Percentiles rank a stretch among this genome's conserved stretches.
These are phyloP conservation scores for Zangia roseola DNA, from an alignment of 768 basidiomycete species.

Conservation along the genomic window DNA sequence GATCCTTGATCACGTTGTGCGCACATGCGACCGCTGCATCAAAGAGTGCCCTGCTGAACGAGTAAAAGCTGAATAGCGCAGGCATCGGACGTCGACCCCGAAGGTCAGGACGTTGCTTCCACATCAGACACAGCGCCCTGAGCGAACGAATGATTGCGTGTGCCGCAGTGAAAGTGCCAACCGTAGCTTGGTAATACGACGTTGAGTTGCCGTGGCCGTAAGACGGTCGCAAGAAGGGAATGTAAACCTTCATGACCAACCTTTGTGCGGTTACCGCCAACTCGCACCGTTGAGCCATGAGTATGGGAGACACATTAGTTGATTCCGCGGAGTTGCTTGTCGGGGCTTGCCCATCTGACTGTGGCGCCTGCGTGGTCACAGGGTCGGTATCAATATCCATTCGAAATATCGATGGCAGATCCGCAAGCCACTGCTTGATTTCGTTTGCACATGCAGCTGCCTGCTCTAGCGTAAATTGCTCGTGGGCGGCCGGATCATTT, in stretches of 20 bases:
- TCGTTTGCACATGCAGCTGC: slow-evolving; percentile 58
- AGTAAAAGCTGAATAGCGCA: slow-evolving; percentile 55
- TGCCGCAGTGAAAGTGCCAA: slow-evolving; percentile 63
- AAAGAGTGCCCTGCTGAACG: slow-evolving; percentile 59
- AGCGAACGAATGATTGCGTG: slow-evolving; percentile 59
- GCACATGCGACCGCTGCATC: slow-evolving; percentile 67
- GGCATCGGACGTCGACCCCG: slow-evolving; percentile 36
- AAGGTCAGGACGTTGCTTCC: slow-evolving; percentile 36
- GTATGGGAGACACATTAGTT: slow-evolving; percentile 31
- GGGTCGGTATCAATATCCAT: slow-evolving; percentile 38
- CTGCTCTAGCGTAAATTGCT: slow-evolving; percentile 55
- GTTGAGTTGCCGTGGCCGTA: slow-evolving; percentile 22
- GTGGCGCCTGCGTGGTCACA: slow-evolving; percentile 12
- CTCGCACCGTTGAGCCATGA: slow-evolving; percentile 56
- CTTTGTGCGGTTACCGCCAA: slow-evolving; percentile 59
- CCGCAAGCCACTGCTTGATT: slow-evolving; percentile 50
- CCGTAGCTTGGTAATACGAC: slow-evolving; percentile 51
- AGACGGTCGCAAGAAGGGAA: slow-evolving; percentile 59
- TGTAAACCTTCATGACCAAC: slow-evolving; percentile 60
- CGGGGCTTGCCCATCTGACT: slow-evolving; percentile 4
- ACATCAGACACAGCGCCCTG: slow-evolving; percentile 40
- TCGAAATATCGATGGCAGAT: slow-evolving; percentile 51
- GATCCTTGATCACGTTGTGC: slow-evolving; percentile 57
- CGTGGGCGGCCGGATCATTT: slow-evolving; percentile 26
- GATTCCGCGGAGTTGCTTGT: slow-evolving; percentile 14